Conservation (phyloP, 495 filamentous ascomycete species). For the Daldinia grandis region DNA sequence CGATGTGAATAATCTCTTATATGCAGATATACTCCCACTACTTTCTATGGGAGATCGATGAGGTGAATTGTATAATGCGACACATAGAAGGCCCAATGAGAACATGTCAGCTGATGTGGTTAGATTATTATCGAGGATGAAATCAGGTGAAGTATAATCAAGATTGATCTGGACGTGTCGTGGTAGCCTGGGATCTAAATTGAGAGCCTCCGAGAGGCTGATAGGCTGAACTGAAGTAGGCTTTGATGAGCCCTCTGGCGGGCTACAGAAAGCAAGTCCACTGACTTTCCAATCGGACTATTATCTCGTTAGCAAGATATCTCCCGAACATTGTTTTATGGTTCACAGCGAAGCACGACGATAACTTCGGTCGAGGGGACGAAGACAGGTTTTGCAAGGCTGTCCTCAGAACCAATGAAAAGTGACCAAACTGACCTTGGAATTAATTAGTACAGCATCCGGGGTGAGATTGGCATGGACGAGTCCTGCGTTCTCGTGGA, state of each 20-base stretch:
- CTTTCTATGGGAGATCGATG: slow-evolving; percentile 86
- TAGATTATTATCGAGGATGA: slow-evolving; percentile 85
- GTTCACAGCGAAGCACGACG: neutral
- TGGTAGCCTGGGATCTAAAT: slow-evolving; percentile 85
- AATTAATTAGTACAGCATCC: slow-evolving; percentile 93
- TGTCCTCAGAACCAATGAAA: neutral
- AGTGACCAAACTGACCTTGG: slow-evolving; percentile 67
- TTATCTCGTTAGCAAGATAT: slow-evolving; percentile 33
- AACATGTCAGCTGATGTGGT: slow-evolving; percentile 87
- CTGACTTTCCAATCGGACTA: slow-evolving; percentile 98
- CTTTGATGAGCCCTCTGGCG: slow-evolving; percentile 72
- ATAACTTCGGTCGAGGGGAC: neutral
- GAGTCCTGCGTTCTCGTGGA: slow-evolving; percentile 93
- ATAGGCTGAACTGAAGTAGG: slow-evolving; percentile 76
- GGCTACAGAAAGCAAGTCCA: slow-evolving; percentile 87
- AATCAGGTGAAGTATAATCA: slow-evolving; percentile 94
- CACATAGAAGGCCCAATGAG: slow-evolving; percentile 85
- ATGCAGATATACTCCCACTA: slow-evolving; percentile 77
- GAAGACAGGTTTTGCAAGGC: neutral
- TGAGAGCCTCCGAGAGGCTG: slow-evolving; percentile 81
- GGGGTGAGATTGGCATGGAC: slow-evolving; percentile 95
- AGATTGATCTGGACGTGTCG: slow-evolving; percentile 85
- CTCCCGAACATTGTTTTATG: neutral
- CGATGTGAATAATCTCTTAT: slow-evolving; percentile 80
- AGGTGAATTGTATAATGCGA: slow-evolving; percentile 92